phyloP scores from a whole-genome alignment of 768 basidiomycete genomes.

The Cubamyces lactineus region DNA sequence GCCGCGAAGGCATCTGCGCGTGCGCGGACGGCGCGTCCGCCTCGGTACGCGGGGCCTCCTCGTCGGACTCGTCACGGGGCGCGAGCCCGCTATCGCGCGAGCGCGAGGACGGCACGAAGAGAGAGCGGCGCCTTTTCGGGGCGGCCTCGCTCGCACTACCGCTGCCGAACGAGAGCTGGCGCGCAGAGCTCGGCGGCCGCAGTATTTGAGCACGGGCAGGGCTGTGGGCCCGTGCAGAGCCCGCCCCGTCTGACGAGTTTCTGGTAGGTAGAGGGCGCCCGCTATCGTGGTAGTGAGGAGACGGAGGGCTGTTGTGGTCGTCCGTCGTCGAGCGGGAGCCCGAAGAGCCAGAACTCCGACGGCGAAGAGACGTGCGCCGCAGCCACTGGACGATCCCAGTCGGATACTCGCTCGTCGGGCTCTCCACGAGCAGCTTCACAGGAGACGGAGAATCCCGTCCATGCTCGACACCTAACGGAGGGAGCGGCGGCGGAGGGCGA shows the following conservation, averaged over 20 bases:
- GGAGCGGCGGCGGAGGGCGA: constrained; percentile 34
- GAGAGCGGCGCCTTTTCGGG: constrained; percentile 27
- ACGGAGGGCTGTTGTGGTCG: not conserved
- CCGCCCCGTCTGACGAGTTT: constrained; percentile 18
- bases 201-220: not conserved
- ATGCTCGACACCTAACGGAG: constrained; percentile 36
- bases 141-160: not conserved
- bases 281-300: constrained; percentile 19
- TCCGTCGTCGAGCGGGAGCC: constrained; percentile 6
- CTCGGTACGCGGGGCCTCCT: not conserved
- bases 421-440: constrained; percentile 21
- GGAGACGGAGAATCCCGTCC: constrained; percentile 14
- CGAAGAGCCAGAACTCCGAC: constrained; percentile 29
- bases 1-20: constrained; percentile 14
- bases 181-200: not conserved
- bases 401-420: constrained; percentile 29
- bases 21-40: constrained; percentile 6
- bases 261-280: constrained; percentile 24
- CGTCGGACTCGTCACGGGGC: constrained; percentile 4
- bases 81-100: constrained; percentile 17
- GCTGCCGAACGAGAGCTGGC: constrained; percentile 1
- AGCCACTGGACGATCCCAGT: constrained; percentile 22
- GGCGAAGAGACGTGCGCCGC: constrained; percentile 19
- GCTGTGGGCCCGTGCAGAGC: not conserved
- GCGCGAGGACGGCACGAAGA: constrained; percentile 26